These are phyloP conservation scores for Trichoderma reesei DNA, from an alignment of 495 filamentous ascomycete genomes.

Conservation along the genomic window DNA sequence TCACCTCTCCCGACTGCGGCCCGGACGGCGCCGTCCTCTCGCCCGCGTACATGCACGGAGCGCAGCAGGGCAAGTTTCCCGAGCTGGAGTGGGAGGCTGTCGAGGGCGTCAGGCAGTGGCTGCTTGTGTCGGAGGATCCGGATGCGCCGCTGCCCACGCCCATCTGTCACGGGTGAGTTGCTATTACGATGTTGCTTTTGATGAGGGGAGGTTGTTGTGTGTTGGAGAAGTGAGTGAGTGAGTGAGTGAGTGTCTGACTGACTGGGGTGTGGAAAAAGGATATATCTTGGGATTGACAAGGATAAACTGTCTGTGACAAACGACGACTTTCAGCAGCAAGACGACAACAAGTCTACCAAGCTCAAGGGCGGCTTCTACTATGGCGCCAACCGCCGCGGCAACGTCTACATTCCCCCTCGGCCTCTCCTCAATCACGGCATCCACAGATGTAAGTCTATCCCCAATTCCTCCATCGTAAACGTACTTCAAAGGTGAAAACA, in stretches of 20 bases:
- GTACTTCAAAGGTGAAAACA: neutral
- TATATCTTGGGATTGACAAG: conserved; percentile 36
- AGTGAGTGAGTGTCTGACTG: neutral
- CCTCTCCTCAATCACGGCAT: conserved; percentile 36
- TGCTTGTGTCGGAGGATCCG: conserved; percentile 41
- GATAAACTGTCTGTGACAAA: conserved; percentile 26
- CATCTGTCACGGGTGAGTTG: conserved; percentile 33
- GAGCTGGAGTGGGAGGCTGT: conserved; percentile 31
- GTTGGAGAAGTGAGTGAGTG: no score
- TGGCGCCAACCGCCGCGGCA: conserved; percentile 29
- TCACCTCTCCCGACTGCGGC: conserved; percentile 38
- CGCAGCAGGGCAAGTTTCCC: conserved; percentile 30
- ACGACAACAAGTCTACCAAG: conserved; percentile 16
- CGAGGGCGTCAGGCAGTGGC: conserved; percentile 33
- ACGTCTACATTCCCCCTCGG: conserved; percentile 31
- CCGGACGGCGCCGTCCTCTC: conserved; percentile 29
- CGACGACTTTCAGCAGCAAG: conserved; percentile 30
- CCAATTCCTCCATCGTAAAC: neutral
- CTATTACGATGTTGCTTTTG: neutral
- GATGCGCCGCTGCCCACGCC: conserved; percentile 39
- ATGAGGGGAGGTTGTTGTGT: no score
- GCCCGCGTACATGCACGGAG: conserved; percentile 33
- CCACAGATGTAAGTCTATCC: conserved; percentile 30
- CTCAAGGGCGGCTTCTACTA: conserved; percentile 39
- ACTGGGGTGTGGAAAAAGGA: conserved; percentile 16